phyloP scores from a whole-genome alignment of 1,284 basidiomycete species.

The Cerrena zonata region DNA sequence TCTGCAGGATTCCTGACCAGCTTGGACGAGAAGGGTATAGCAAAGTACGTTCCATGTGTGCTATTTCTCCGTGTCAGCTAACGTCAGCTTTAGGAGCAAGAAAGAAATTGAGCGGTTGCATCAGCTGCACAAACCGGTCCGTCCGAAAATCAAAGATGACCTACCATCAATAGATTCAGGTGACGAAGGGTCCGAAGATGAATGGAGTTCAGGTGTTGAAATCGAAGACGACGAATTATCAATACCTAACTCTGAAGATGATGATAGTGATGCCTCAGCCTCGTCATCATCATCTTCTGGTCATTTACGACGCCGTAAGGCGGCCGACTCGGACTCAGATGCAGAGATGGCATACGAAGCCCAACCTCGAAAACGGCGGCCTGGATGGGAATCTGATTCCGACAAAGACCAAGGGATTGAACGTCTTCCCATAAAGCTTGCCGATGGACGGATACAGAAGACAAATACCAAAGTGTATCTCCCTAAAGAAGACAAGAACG shows the following conservation, averaged over 20 bases:
- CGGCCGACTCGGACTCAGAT: slow-evolving; percentile 24
- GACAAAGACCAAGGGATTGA: slow-evolving; percentile 49
- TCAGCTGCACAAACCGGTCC: slow-evolving; percentile 55
- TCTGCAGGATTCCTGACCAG: slow-evolving; percentile 53
- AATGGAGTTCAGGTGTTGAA: slow-evolving; percentile 47
- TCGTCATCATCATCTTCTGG: slow-evolving; percentile 17
- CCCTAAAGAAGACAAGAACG: slow-evolving; percentile 29
- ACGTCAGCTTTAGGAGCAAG: slow-evolving; percentile 73
- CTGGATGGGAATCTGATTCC: slow-evolving; percentile 40
- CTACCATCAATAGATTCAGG: slow-evolving; percentile 64
- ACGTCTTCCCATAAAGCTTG: slow-evolving; percentile 80
- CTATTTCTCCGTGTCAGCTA: too few relatives aligned
- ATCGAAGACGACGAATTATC: slow-evolving; percentile 24
- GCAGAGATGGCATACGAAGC: slow-evolving; percentile 69
- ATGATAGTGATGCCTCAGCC: slow-evolving; percentile 2
- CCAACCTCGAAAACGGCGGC: slow-evolving; percentile 46
- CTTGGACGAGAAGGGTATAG: slow-evolving; percentile 66
- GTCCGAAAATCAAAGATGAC: slow-evolving; percentile 42
- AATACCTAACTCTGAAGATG: slow-evolving; percentile 12
- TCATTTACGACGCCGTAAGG: slow-evolving; percentile 13
- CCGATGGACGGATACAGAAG: slow-evolving; percentile 68
- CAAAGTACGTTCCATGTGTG: slow-evolving; percentile 49
- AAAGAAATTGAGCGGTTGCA: slow-evolving; percentile 64
- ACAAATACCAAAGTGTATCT: slow-evolving; percentile 32
- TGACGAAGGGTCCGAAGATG: slow-evolving; percentile 38